Conservation (phyloP, 306 rosid species). For the Carpinus fangiana region DNA sequence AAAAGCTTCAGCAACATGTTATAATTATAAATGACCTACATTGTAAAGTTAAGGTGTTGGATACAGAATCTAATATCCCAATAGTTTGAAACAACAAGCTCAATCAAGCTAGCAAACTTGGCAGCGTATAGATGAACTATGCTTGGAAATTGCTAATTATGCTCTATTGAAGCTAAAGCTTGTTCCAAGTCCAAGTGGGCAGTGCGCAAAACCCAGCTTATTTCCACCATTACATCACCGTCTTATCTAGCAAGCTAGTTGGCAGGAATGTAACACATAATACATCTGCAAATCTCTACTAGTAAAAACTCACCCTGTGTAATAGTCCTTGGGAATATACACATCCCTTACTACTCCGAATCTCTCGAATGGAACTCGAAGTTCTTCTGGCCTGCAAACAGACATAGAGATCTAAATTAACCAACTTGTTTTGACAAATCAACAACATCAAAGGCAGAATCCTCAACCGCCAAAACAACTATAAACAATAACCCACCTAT, state of each 20-base stretch:
- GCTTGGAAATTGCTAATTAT: neutral
- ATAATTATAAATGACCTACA: neutral
- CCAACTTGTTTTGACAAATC: neutral
- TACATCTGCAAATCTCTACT: neutral
- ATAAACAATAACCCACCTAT: neutral
- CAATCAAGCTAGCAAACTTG: neutral
- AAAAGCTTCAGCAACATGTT: neutral
- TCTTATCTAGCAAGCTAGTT: neutral
- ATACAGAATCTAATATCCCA: neutral
- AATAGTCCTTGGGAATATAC: constrained; percentile 92
- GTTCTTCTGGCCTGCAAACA: constrained; percentile 72
- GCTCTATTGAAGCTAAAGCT: neutral
- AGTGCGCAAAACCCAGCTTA: neutral
- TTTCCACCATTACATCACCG: neutral
- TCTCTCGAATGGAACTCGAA: constrained; percentile 82
- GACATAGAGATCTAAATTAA: constrained; percentile 1
- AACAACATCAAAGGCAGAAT: neutral
- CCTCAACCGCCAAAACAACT: neutral
- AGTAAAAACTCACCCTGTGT: constrained; percentile 68
- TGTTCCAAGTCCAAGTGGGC: neutral
- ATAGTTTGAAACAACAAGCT: neutral
- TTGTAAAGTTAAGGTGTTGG: neutral
- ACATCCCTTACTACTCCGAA: constrained; percentile 94
- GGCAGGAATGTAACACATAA: neutral
- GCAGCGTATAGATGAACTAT: neutral